Evolutionary conservation across 257 asterid genomes (phyloP).

Genomic region (Nicotiana benthamiana): DNA sequence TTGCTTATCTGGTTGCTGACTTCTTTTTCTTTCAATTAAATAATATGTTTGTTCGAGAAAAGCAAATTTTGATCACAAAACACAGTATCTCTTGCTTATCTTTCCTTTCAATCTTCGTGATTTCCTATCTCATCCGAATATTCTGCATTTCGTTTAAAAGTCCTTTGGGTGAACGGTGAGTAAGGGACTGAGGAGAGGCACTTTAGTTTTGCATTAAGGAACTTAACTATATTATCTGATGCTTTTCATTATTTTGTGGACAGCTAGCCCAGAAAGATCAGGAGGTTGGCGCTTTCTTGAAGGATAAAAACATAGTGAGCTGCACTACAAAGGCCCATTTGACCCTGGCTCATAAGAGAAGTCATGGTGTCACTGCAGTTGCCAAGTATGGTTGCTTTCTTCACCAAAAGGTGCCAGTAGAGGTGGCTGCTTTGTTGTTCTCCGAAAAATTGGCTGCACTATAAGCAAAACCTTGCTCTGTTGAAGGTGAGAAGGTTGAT

Average conservation of each 20-base stretch:
- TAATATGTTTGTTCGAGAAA: not conserved
- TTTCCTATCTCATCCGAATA: not conserved
- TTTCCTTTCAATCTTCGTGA: not conserved
- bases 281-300: conserved; percentile 36
- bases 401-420: conserved; percentile 52
- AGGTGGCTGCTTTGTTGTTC: conserved; percentile 47
- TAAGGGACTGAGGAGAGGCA: not conserved
- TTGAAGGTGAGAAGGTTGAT: conserved; percentile 66
- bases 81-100: no score
- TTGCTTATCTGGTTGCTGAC: not conserved
- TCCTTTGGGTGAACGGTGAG: not conserved
- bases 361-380: conserved; percentile 77
- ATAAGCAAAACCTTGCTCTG: conserved; percentile 56
- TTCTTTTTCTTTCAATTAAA: not conserved
- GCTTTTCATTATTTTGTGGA: conserved; percentile 2
- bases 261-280: conserved; percentile 63
- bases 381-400: conserved; percentile 57
- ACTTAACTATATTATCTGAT: not conserved
- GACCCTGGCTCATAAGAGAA: conserved; percentile 90
- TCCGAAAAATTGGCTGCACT: conserved; percentile 71
- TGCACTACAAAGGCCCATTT: conserved; percentile 55
- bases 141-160: not conserved
- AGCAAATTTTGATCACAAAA: no score
- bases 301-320: conserved; percentile 46
- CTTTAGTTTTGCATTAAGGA: not conserved